Base-by-base conservation (phyloP, 1,139 yeast genomes). In the Suhomyces atakaporum region DNA sequence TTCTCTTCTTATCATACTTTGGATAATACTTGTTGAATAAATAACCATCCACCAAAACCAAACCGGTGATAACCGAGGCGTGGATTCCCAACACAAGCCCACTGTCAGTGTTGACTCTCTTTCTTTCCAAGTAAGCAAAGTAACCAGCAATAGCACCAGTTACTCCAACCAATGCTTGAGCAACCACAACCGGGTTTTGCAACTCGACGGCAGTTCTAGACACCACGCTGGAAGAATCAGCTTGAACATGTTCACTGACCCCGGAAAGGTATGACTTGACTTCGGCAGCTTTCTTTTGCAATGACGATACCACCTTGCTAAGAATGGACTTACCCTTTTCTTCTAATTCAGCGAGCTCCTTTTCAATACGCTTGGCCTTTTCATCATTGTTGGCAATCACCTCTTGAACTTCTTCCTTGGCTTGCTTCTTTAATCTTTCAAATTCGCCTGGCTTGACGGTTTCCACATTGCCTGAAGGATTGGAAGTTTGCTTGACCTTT, bases 181-280 rank as follows among this genome's bases (percentile, higher is more conserved):
- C 59, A 15, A 76, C 61, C 34, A 81, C 83, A 11, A 76, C 84
- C 1, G 87, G 87, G 62, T 81, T 79, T 53, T 78, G 70, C 46
- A 80, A 63, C 54, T 77, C 81, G 10, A 31, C 35, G 24, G 33
- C 29, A 10, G 44, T 33, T 13, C 33, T 39, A 12, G 29, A 28
- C 12, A 37, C 35, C 15, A 21, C 38, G 11, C 18, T 14, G 24
- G 25, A 21, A 12, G 35, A 16, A 11, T 22, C 16, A 20, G 37
- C 22, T 11, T 34, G 29, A 13, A 31, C 44, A 5, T 22, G 25
- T n/a, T 24, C 12, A 7, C 31, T 29, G 15, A 22, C 28, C 12
- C 23, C 33, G 14, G 20, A 10, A 21, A 40, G 27, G 26, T 33
- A 40, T 23, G 43, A 35, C 25, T 42, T 35, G 19, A 44, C 30